These are phyloP conservation scores for Setaria viridis DNA, from an alignment of 202 grass and related monocot species.

Conservation along the genomic window DNA sequence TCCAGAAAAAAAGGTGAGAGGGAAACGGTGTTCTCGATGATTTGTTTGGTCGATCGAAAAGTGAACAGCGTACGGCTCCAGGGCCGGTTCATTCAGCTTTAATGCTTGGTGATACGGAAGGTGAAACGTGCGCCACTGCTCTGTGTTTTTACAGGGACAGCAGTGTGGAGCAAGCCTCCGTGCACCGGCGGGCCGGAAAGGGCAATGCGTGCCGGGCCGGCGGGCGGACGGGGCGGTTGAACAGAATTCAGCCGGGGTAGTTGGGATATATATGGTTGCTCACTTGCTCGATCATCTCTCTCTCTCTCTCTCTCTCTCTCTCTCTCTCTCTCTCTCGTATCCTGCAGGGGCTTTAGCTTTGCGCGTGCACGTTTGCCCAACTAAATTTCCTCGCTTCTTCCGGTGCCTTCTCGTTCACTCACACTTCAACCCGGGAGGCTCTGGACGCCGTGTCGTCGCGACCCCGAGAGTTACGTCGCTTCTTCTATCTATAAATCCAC, in stretches of 20 bases:
- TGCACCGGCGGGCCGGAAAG: background rate
- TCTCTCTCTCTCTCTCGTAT: conserved; percentile 39
- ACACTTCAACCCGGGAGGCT: background rate
- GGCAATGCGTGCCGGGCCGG: background rate
- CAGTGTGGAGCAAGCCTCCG: conserved; percentile 42
- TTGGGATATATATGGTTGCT: conserved; percentile 36
- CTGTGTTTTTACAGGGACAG: conserved; percentile 1
- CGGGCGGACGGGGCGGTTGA: conserved; percentile 55
- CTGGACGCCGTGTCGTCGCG: background rate
- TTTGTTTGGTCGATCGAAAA: background rate
- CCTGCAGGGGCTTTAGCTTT: background rate
- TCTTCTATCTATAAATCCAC: conserved; percentile 35
- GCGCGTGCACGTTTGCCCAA: conserved; percentile 62
- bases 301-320: conserved; percentile 23
- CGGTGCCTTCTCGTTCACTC: conserved; percentile 42
- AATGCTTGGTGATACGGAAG: background rate
- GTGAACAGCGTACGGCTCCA: background rate
- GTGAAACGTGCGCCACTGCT: conserved; percentile 9
- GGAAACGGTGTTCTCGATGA: background rate
- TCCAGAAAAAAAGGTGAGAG: background rate
- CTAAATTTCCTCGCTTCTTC: conserved; percentile 42
- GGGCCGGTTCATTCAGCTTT: background rate
- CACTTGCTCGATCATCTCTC: conserved; percentile 44
- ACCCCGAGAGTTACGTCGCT: background rate
- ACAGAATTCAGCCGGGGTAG: conserved; percentile 26